These are phyloP conservation scores for Cryptococcus sp. DNA, from an alignment of 1,284 basidiomycete genomes.

Conservation along the genomic window DNA sequence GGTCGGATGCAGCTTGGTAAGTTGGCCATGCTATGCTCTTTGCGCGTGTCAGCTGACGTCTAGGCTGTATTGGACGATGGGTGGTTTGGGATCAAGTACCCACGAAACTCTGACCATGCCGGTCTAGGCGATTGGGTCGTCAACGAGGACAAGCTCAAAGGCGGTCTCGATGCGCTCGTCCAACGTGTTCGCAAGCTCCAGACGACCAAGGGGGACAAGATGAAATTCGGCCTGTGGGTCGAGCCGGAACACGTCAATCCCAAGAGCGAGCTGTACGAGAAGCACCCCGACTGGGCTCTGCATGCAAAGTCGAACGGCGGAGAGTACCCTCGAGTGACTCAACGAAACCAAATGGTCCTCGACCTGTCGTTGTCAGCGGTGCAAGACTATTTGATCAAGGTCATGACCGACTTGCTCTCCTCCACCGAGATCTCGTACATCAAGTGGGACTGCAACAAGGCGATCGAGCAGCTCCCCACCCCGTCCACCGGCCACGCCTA, in stretches of 20 bases:
- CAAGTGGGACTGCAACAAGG: slow-evolving; percentile 40
- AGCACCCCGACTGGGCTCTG: slow-evolving; percentile 35
- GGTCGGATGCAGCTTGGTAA: slow-evolving; percentile 21
- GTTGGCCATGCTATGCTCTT: too few species aligned
- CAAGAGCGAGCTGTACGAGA: slow-evolving; percentile 28
- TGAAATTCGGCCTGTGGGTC: slow-evolving; percentile 38
- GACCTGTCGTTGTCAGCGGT: slow-evolving; percentile 23
- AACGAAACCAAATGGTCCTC: slow-evolving; percentile 33
- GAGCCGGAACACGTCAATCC: slow-evolving; percentile 41
- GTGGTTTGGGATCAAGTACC: slow-evolving; percentile 35
- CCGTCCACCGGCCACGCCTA: slow-evolving; percentile 25
- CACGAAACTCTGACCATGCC: slow-evolving; percentile 20
- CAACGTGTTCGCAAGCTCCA: slow-evolving; percentile 6
- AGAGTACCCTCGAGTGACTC: slow-evolving; percentile 18
- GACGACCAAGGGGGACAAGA: slow-evolving; percentile 4
- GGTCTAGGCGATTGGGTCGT: slow-evolving; percentile 35
- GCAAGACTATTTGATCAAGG: slow-evolving; percentile 33
- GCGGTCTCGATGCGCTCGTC: slow-evolving; percentile 26
- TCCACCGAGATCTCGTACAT: slow-evolving; percentile 26
- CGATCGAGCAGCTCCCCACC: slow-evolving; percentile 29
- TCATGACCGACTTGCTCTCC: slow-evolving; percentile 17
- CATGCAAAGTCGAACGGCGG: slow-evolving; percentile 9
- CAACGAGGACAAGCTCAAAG: slow-evolving; percentile 25
- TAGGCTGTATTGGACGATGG: slow-evolving; percentile 39
- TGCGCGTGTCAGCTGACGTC: slow-evolving; percentile 1